Conservation (phyloP, 352 stramenopile genomes). For the Globisporangium sylvaticum region DNA sequence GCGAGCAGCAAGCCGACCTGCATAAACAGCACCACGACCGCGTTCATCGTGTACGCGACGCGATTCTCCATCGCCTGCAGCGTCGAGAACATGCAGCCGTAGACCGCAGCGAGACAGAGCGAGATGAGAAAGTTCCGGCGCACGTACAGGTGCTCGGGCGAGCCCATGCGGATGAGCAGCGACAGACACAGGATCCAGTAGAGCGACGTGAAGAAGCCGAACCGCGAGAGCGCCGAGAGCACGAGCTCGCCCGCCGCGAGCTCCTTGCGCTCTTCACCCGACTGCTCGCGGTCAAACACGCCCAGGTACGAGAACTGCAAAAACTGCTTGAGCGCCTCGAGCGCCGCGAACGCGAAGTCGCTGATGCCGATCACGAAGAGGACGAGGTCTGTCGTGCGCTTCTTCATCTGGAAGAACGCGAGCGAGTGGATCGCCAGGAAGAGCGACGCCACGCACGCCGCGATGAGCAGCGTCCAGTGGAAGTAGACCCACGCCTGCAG, state of each 20-base stretch:
- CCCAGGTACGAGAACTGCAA: slow-evolving; percentile 41
- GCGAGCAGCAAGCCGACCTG: slow-evolving; percentile 37
- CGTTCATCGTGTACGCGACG: slow-evolving; percentile 41
- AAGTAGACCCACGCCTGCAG: slow-evolving; percentile 38
- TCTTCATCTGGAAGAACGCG: slow-evolving; percentile 58
- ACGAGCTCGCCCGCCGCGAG: slow-evolving; percentile 22
- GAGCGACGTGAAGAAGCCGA: slow-evolving; percentile 72
- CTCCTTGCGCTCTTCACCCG: slow-evolving; percentile 2
- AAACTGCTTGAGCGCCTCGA: slow-evolving; percentile 50
- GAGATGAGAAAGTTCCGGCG: slow-evolving; percentile 47
- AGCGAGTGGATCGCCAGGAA: slow-evolving; percentile 61
- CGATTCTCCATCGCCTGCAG: slow-evolving; percentile 24
- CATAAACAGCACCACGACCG: slow-evolving; percentile 36
- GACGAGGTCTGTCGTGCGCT: slow-evolving; percentile 61
- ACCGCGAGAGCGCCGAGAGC: slow-evolving; percentile 44
- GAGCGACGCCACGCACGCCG: slow-evolving; percentile 32
- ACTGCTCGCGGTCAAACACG: slow-evolving; percentile 21
- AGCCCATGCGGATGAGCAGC: slow-evolving; percentile 61
- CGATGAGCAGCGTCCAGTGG: slow-evolving; percentile 46
- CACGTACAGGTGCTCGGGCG: slow-evolving; percentile 48
- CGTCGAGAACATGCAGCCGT: slow-evolving; percentile 49
- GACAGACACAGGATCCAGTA: slow-evolving; percentile 72
- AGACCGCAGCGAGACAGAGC: slow-evolving; percentile 38
- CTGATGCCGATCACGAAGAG: slow-evolving; percentile 61
- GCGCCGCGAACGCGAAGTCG: slow-evolving; percentile 43